Evolutionary conservation across 140 eudicot species (phyloP).

Genomic region (Anethum foeniculum): DNA sequence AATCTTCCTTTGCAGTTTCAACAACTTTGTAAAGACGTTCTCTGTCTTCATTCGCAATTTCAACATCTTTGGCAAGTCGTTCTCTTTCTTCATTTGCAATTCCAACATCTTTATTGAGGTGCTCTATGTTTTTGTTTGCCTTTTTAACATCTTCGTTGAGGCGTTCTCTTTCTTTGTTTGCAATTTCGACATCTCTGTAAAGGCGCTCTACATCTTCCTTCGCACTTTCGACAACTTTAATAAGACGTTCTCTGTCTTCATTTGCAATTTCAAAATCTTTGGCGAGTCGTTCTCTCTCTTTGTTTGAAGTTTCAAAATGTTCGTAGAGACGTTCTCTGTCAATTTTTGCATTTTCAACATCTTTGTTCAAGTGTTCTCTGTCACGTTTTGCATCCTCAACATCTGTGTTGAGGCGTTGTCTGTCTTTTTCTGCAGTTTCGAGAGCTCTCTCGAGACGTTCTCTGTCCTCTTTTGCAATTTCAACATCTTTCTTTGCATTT

Average conservation of each 20-base stretch:
- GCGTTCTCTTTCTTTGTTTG: background rate
- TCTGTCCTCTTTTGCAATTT: background rate
- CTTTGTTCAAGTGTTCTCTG: background rate
- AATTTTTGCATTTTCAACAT: constrained; percentile 4
- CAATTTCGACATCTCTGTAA: constrained; percentile 5
- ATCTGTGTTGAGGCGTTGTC: background rate
- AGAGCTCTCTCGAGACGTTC: background rate
- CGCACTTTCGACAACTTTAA: background rate
- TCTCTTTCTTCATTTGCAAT: background rate
- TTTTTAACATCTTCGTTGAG: background rate
- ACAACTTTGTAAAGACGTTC: background rate
- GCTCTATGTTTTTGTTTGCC: background rate
- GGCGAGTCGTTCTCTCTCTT: background rate
- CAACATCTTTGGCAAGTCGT: background rate
- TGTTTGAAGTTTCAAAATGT: background rate
- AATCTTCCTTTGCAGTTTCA: background rate
- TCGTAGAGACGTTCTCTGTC: background rate
- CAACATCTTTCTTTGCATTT: background rate
- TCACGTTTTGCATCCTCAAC: background rate
- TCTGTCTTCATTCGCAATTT: background rate
- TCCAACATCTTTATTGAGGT: constrained; percentile 4
- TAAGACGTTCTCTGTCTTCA: background rate
- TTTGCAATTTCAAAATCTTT: background rate
- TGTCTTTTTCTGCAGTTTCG: constrained; percentile 1
- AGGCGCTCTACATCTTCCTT: background rate